A percentile compares a stretch with the other conserved stretches of the same genome.
phyloP scores from a whole-genome alignment of 148 eudicot species.

The Camellia japonica region DNA sequence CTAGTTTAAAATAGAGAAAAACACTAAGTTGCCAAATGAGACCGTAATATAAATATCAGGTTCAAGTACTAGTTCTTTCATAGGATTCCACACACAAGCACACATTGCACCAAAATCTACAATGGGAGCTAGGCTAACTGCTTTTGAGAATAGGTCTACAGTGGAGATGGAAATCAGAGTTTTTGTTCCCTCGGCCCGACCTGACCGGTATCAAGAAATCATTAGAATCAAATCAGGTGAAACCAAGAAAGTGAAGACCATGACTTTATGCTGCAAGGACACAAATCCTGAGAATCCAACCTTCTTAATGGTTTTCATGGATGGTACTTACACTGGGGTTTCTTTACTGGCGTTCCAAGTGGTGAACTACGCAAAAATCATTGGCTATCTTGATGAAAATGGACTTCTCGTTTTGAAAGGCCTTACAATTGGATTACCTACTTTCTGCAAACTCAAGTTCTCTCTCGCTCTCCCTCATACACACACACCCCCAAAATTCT shows the following conservation, averaged over 20 bases:
- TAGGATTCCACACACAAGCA: background rate
- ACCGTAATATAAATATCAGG: too few species aligned
- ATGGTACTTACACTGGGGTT: constrained; percentile 1
- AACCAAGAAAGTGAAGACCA: constrained; percentile 11
- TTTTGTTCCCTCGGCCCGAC: constrained; percentile 9
- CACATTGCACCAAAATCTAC: constrained; percentile 7
- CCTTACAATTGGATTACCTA: background rate
- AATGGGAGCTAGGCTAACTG: constrained; percentile 18
- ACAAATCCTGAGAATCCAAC: constrained; percentile 2
- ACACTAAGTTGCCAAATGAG: too few species aligned
- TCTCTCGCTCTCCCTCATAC: background rate
- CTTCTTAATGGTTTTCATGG: constrained; percentile 12
- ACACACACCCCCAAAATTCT: background rate
- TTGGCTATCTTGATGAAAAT: constrained; percentile 16
- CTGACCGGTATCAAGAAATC: constrained; percentile 4
- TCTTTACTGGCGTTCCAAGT: background rate
- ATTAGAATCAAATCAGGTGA: constrained; percentile 16
- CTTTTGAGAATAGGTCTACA: constrained; percentile 8
- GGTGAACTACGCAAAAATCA: constrained; percentile 18
- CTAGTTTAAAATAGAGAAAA: too few species aligned
- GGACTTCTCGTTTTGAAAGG: constrained; percentile 6
- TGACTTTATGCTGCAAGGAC: background rate
- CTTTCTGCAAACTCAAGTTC: constrained; percentile 12
- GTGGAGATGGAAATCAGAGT: constrained; percentile 18
- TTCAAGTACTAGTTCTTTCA: too few species aligned